Base-by-base conservation (phyloP, 805 yeast species). In the Starmerella vitae region DNA sequence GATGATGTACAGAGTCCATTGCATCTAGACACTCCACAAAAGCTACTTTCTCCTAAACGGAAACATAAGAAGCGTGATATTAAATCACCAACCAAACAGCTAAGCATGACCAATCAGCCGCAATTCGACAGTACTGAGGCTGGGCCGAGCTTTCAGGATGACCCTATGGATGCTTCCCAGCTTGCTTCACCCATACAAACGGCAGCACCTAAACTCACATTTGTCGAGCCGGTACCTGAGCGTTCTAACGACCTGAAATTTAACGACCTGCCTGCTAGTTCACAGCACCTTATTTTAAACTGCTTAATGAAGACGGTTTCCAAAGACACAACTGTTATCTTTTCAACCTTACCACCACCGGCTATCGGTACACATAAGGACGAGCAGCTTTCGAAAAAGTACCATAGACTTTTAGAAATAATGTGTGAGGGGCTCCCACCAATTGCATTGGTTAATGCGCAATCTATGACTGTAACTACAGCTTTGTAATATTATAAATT, bases 381-480 rank as follows among this genome's bases (percentile, higher is more conserved):
- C 44, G 77, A 73, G 34, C 67, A 64, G 4, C 86, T 75, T 17
- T 72, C 93, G 37, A 60, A 74, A 30, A 84, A 80, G 26, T 88
- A 85, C 55, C 73, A 81, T 13, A 74, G 75, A 41, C 77, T 78
- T 49, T 63, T 88, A 37, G 79, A 85, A 34, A 59, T 80, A 5
- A 83, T 95, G 91, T 67, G 88, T 41, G 72, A 74, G 32, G 83
- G 72, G 4, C 61, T 91, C 29, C 95, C 95, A 0, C 95, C 97
- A 0, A 68, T 74, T 1, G 56, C 91, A 56, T 59, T 91, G 45
- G 68, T 91, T 39, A 88, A 91, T 54, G 83, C 96, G 0, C 93
- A 84, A 62, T 79, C 94, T 0, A 85, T 91, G 67, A 91, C 98
- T 0, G 98, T 88, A 2, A 88, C 98, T 0, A 86, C 96, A 5